A percentile compares a stretch with the other conserved stretches of the same genome.
Conservation (phyloP, 768 basidiomycete genomes). For the Amanita brunnescens region DNA sequence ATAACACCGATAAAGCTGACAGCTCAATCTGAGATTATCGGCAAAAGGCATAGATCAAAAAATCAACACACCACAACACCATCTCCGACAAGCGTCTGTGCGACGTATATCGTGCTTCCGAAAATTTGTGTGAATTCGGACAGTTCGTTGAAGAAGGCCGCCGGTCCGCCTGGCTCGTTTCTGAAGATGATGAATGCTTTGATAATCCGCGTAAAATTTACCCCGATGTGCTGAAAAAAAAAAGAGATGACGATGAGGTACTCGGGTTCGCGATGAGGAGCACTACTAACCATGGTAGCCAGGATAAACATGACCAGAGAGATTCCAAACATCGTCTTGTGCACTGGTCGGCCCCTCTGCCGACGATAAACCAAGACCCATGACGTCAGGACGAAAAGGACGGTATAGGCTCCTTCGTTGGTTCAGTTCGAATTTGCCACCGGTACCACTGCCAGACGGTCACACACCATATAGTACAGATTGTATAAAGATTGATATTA, state of each 20-base stretch:
- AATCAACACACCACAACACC: constrained; percentile 21
- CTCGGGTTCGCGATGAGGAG: not conserved
- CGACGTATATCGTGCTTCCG: constrained; percentile 26
- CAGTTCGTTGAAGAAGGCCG: constrained; percentile 24
- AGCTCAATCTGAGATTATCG: not conserved
- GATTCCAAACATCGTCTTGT: constrained; percentile 23
- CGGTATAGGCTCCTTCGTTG: constrained; percentile 18
- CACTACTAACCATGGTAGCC: constrained; percentile 20
- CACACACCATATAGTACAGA: constrained; percentile 18
- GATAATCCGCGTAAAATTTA: constrained; percentile 27
- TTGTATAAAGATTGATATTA: constrained; percentile 21
- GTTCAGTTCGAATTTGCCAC: not conserved
- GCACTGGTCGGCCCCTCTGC: constrained; percentile 17
- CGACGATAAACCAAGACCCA: constrained; percentile 22
- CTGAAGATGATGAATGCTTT: constrained; percentile 23
- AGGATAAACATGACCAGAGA: constrained; percentile 24
- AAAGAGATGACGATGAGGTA: too few relatives aligned
- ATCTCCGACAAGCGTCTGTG: constrained; percentile 31
- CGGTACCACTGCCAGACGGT: not conserved
- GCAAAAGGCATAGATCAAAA: not conserved
- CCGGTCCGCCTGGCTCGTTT: constrained; percentile 17
- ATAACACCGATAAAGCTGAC: constrained; percentile 23
- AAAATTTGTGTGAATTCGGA: constrained; percentile 28
- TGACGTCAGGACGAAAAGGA: constrained; percentile 21
- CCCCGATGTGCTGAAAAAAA: constrained; percentile 31